Conservation (phyloP, 2,329 filamentous ascomycete genomes). For the Basipetospora chlamydospora region DNA sequence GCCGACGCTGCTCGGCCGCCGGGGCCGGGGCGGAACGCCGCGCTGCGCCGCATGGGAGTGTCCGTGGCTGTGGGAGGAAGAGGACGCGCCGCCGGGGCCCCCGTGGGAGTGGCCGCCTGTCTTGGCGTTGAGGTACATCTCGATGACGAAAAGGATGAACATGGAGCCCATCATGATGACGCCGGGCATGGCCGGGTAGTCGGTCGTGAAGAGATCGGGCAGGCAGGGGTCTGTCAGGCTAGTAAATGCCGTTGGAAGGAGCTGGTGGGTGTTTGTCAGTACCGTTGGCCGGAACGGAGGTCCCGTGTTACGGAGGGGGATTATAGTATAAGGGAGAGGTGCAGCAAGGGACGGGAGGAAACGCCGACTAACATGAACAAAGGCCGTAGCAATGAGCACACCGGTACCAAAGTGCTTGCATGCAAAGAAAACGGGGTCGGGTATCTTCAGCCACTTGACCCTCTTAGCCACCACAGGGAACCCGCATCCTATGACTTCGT, state of each 20-base stretch:
- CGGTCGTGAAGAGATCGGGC: conserved; percentile 41
- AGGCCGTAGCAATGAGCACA: conserved; percentile 58
- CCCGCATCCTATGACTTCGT: conserved; percentile 23
- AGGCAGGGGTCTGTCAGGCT: conserved; percentile 38
- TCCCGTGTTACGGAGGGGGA: too few relatives aligned
- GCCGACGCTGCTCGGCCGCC: conserved; percentile 15
- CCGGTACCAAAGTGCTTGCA: conserved; percentile 57
- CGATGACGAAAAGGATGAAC: conserved; percentile 46
- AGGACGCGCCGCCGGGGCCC: conserved; percentile 29
- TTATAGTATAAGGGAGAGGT: too few relatives aligned
- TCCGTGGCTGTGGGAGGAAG: conserved; percentile 11
- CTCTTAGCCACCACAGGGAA: conserved; percentile 40
- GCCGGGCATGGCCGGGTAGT: conserved; percentile 47
- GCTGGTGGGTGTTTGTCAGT: conserved; percentile 14
- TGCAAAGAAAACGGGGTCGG: conserved; percentile 41
- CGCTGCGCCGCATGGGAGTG: background rate
- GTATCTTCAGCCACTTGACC: conserved; percentile 42
- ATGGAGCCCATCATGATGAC: conserved; percentile 52
- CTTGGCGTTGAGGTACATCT: conserved; percentile 46
- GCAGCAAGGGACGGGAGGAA: too few relatives aligned
- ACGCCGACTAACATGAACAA: conserved; percentile 46
- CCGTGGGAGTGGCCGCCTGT: conserved; percentile 44
- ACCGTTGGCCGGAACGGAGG: too few relatives aligned
- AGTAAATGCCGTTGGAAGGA: conserved; percentile 45
- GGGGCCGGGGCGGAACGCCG: conserved; percentile 16